Percentiles rank a stretch among this genome's conserved stretches.
Conservation (phyloP, 2,329 filamentous ascomycete genomes). For the Incumbomyces lentus region DNA sequence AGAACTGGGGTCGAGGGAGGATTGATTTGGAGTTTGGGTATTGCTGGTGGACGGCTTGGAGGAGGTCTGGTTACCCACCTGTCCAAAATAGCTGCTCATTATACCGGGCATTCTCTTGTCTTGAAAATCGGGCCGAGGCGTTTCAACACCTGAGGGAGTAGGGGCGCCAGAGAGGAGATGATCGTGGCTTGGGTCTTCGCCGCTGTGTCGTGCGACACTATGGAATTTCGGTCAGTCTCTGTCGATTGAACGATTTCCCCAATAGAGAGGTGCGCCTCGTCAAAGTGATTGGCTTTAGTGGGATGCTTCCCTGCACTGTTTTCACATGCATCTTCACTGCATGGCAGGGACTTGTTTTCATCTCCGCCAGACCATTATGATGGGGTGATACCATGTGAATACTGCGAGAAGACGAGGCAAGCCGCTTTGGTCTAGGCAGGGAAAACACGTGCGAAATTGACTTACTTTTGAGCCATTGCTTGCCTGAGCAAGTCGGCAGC, state of each 20-base stretch:
- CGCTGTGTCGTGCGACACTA: slow-evolving; percentile 22
- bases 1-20: slow-evolving; percentile 20
- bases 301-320: no score
- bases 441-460: slow-evolving; percentile 18
- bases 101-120: slow-evolving; percentile 95
- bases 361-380: no score
- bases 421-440: slow-evolving; percentile 4
- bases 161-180: slow-evolving; percentile 61
- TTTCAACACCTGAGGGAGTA: slow-evolving; percentile 82
- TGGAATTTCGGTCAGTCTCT: not conserved
- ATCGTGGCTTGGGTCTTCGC: slow-evolving; percentile 33
- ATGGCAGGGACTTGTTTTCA: no score
- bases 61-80: slow-evolving; percentile 90
- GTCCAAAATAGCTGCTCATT: slow-evolving; percentile 90
- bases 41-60: slow-evolving; percentile 34
- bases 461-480: slow-evolving; percentile 49
- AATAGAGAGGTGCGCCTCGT: no score
- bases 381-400: no score
- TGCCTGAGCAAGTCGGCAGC: slow-evolving; percentile 50
- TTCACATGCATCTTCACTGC: not conserved
- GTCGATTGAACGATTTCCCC: no score
- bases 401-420: not conserved
- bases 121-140: slow-evolving; percentile 81
- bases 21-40: slow-evolving; percentile 28
- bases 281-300: no score